Conservation (phyloP, 1,284 basidiomycete genomes). For the Sporisorium exsertum region DNA sequence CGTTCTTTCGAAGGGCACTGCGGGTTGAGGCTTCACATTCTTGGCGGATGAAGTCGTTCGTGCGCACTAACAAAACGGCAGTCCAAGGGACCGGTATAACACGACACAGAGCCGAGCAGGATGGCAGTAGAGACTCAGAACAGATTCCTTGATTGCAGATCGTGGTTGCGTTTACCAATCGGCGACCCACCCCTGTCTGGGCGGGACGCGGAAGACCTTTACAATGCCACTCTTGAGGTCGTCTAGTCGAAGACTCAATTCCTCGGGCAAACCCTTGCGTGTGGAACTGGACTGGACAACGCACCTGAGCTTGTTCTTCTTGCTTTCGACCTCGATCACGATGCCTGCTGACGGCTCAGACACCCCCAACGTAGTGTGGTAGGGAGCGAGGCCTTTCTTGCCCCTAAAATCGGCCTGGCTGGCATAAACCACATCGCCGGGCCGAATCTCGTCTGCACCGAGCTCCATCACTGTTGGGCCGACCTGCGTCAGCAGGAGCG, state of each 20-base stretch:
- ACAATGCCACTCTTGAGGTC: conserved; percentile 86
- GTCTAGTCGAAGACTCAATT: conserved; percentile 84
- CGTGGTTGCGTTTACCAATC: conserved; percentile 16
- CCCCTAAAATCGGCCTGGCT: conserved; percentile 86
- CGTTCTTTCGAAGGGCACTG: no score
- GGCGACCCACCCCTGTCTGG: conserved; percentile 43
- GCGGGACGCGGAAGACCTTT: conserved; percentile 67
- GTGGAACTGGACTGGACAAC: conserved; percentile 75
- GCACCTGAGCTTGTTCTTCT: conserved; percentile 56
- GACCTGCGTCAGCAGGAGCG: conserved; percentile 73
- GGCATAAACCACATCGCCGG: conserved; percentile 84
- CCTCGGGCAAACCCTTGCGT: conserved; percentile 75
- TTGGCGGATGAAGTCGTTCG: no score
- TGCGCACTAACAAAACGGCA: no score
- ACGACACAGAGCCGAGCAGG: no score
- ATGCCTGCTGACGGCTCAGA: conserved; percentile 79
- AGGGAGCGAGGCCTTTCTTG: conserved; percentile 80
- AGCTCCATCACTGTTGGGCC: conserved; percentile 78
- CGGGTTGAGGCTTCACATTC: no score
- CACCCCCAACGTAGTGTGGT: conserved; percentile 76
- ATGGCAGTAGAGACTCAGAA: no score
- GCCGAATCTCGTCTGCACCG: conserved; percentile 79
- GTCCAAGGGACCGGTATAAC: no score
- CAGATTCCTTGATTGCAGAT: no score
- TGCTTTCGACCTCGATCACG: conserved; percentile 77